Conservation (phyloP, 2,329 filamentous ascomycete species). For the Paraphoma chrysanthemicola region DNA sequence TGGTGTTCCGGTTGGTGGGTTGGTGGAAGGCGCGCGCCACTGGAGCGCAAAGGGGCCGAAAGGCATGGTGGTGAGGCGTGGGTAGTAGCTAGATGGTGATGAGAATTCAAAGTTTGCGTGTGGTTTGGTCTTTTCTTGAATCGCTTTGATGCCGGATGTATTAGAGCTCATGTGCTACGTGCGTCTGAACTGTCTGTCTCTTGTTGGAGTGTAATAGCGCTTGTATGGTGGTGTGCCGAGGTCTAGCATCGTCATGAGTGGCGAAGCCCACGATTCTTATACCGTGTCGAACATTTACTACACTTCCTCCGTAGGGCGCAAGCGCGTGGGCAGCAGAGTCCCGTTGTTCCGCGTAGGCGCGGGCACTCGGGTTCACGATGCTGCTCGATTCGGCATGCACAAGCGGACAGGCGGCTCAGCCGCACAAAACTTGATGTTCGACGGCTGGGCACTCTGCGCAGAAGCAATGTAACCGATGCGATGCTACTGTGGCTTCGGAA, state of each 20-base stretch:
- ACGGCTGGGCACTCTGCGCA: not conserved
- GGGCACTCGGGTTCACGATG: not conserved
- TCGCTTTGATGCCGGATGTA: no score
- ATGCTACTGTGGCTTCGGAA: slow-evolving; percentile 1
- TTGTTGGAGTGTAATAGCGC: not conserved
- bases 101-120: not conserved
- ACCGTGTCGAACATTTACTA: not conserved
- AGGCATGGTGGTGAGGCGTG: slow-evolving; percentile 18
- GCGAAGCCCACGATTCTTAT: not conserved
- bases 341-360: not conserved
- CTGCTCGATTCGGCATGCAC: not conserved
- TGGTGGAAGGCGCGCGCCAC: slow-evolving; percentile 33
- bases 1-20: slow-evolving; percentile 29
- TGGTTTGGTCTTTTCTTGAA: not conserved
- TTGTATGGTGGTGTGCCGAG: not conserved
- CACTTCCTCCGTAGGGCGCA: not conserved
- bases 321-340: not conserved
- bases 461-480: not conserved
- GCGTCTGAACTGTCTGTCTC: not conserved
- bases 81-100: not conserved
- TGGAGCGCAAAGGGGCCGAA: slow-evolving; percentile 40
- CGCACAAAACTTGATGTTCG: not conserved
- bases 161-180: no score
- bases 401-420: slow-evolving; percentile 1
- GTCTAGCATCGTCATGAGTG: not conserved